These are phyloP conservation scores for Eustoma russellianum DNA, from an alignment of 257 asterid species.

Conservation along the genomic window DNA sequence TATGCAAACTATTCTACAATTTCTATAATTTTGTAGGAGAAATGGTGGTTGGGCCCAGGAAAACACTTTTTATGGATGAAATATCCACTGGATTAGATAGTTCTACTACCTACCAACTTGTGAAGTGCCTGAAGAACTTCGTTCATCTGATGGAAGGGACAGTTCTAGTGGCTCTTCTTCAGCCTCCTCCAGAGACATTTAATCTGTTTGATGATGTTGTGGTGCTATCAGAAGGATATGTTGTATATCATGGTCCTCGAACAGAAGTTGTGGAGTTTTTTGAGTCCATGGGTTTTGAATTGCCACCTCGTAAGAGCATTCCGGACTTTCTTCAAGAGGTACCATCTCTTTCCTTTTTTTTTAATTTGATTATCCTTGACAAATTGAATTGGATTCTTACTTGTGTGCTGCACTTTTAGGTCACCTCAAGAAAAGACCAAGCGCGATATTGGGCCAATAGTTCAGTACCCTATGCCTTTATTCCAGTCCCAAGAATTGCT, in stretches of 20 bases:
- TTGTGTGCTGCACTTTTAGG: slow-evolving; percentile 23
- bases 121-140: slow-evolving; percentile 67
- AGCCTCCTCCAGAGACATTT: slow-evolving; percentile 90
- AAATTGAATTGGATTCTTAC: slow-evolving; percentile 4
- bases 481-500: slow-evolving; percentile 61
- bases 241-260: slow-evolving; percentile 81
- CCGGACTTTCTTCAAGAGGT: slow-evolving; percentile 97
- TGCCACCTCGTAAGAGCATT: slow-evolving; percentile 84
- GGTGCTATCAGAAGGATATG: slow-evolving; percentile 67
- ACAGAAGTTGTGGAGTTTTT: slow-evolving; percentile 57
- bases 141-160: slow-evolving; percentile 89
- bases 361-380: slow-evolving; percentile 2
- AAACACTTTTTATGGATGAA: slow-evolving; percentile 93
- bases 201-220: slow-evolving; percentile 80
- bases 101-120: slow-evolving; percentile 81
- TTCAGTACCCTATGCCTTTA: slow-evolving; percentile 54
- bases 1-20: background rate
- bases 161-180: slow-evolving; percentile 80
- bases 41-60: slow-evolving; percentile 90
- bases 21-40: slow-evolving; percentile 43
- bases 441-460: slow-evolving; percentile 79
- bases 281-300: slow-evolving; percentile 64
- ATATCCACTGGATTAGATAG: slow-evolving; percentile 94
- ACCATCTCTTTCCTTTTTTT: background rate
- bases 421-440: slow-evolving; percentile 78